Conservation (phyloP, 2,329 filamentous ascomycete species). For the Pestalotiopsis sp. region DNA sequence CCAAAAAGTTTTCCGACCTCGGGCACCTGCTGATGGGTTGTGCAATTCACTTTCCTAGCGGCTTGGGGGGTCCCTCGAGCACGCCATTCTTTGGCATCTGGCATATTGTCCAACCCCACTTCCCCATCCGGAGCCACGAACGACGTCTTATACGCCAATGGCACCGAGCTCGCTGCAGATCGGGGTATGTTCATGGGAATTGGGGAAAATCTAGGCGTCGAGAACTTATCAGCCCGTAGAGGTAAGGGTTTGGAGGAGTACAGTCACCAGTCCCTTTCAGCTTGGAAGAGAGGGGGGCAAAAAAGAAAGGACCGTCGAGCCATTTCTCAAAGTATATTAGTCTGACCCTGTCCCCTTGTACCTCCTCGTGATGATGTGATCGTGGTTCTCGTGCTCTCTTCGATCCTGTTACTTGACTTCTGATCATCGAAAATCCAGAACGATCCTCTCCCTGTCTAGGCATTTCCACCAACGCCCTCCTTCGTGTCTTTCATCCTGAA, state of each 20-base stretch:
- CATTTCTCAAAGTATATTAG: neutral
- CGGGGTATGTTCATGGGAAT: neutral
- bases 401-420: neutral
- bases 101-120: constrained; percentile 7
- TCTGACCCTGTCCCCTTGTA: neutral
- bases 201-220: neutral
- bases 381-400: neutral
- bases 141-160: neutral
- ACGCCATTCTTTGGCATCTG: constrained; percentile 10
- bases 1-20: too few species aligned
- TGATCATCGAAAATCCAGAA: neutral
- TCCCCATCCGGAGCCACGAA: constrained; percentile 9
- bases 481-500: neutral
- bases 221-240: too few species aligned
- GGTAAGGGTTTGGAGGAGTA: too few species aligned
- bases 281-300: neutral
- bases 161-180: neutral
- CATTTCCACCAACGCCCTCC: neutral
- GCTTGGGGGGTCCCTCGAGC: neutral
- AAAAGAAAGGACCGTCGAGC: neutral
- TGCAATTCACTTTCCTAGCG: too few species aligned
- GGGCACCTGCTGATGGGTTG: too few species aligned
- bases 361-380: neutral
- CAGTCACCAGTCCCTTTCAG: too few species aligned
- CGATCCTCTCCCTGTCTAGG: neutral